phyloP scores from a whole-genome alignment of 2,329 filamentous ascomycete genomes.

The Pseudogymnoascus sp. region DNA sequence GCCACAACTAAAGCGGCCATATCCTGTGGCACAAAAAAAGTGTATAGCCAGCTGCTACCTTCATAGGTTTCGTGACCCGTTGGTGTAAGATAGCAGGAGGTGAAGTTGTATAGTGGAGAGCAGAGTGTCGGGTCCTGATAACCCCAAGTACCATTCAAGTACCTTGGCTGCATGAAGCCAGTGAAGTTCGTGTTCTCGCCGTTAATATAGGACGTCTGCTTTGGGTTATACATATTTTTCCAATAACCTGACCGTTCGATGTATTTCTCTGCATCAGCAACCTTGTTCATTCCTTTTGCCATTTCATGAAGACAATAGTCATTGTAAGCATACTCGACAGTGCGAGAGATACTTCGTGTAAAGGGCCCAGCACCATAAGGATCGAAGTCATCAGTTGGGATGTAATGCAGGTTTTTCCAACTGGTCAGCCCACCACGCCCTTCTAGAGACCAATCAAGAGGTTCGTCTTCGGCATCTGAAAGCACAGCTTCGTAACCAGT shows the following conservation, averaged over 20 bases:
- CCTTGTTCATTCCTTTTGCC: conserved; percentile 46
- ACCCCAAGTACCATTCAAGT: conserved; percentile 53
- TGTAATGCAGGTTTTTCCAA: conserved; percentile 64
- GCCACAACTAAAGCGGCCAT: conserved; percentile 46
- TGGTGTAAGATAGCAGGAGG: conserved; percentile 40
- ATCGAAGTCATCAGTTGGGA: conserved; percentile 62
- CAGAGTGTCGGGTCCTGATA: conserved; percentile 53
- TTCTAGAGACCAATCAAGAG: conserved; percentile 59
- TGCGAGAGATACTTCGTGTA: conserved; percentile 62
- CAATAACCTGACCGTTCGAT: conserved; percentile 52
- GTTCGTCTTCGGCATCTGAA: conserved; percentile 46
- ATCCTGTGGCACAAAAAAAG: conserved; percentile 52
- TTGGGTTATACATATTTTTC: conserved; percentile 52
- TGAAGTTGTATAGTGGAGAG: conserved; percentile 47
- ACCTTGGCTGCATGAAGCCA: conserved; percentile 63
- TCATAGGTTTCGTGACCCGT: conserved; percentile 59
- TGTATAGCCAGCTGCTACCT: conserved; percentile 63
- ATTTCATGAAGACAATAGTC: conserved; percentile 62
- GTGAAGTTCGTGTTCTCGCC: conserved; percentile 55
- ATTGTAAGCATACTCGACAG: conserved; percentile 70
- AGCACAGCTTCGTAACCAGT: conserved; percentile 61
- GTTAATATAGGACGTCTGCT: conserved; percentile 50
- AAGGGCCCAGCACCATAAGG: conserved; percentile 56
- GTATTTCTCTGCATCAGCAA: conserved; percentile 51
- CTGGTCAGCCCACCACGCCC: conserved; percentile 62